A percentile compares a stretch with the other conserved stretches of the same genome.
These are phyloP conservation scores for Aureobasidium leucospermi DNA, from an alignment of 2,329 filamentous ascomycete species.

Conservation along the genomic window DNA sequence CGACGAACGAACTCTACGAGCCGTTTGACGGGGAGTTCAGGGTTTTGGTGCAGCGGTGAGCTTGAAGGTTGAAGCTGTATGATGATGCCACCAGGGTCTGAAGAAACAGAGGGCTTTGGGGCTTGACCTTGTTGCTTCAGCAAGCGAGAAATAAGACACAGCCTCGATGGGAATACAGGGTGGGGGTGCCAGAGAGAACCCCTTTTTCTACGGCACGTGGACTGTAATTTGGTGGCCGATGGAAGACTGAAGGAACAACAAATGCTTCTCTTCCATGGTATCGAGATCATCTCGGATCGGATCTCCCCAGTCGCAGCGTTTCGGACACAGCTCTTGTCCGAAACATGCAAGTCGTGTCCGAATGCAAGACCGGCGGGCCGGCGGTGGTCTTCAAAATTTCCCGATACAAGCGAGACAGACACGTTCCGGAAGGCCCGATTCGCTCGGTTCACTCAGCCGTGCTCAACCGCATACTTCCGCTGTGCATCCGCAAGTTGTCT, in stretches of 20 bases:
- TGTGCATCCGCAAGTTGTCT: background rate
- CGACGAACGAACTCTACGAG: constrained; percentile 2
- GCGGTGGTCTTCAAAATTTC: background rate
- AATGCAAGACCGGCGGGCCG: background rate
- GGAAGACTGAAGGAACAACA: background rate
- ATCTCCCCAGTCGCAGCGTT: background rate
- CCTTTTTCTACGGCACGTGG: background rate
- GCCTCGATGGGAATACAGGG: no score
- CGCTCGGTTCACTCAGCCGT: constrained; percentile 5
- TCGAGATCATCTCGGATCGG: background rate
- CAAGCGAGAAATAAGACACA: background rate
- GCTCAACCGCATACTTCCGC: background rate
- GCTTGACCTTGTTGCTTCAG: background rate
- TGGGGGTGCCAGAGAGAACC: background rate
- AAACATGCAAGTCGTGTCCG: background rate
- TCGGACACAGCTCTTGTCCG: background rate
- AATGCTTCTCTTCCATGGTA: background rate
- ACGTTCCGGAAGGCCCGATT: constrained; percentile 10
- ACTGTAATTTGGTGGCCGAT: background rate
- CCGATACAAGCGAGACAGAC: background rate
- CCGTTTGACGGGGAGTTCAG: constrained; percentile 2
- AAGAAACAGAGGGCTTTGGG: background rate
- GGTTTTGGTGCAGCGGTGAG: constrained; percentile 1
- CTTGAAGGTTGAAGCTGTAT: background rate
- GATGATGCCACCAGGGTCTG: background rate